phyloP scores from a whole-genome alignment of 306 rosid genomes.

The Cucurbita maxima region DNA sequence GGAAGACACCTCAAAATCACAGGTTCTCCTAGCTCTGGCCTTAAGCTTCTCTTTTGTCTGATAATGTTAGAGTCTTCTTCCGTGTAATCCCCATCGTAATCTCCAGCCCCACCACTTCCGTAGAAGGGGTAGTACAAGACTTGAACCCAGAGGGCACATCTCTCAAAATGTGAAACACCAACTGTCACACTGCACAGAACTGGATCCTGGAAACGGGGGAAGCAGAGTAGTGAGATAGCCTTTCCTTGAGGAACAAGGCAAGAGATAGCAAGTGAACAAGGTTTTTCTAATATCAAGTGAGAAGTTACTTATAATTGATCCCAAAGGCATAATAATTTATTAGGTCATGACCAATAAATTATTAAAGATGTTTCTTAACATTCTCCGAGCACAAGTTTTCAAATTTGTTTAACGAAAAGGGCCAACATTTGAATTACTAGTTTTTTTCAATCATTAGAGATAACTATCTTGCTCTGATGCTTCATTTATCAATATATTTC shows the following conservation, averaged over 20 bases:
- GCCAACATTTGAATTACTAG: background rate
- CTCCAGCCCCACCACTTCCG: constrained; percentile 84
- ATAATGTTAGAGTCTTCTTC: constrained; percentile 90
- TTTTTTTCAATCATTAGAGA: background rate
- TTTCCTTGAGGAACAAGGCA: background rate
- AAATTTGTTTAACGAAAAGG: background rate
- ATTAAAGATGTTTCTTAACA: background rate
- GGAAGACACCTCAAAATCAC: constrained; percentile 95
- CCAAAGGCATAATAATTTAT: background rate
- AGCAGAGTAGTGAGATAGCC: constrained; percentile 17
- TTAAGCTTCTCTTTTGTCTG: constrained; percentile 90
- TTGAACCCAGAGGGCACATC: constrained; percentile 95
- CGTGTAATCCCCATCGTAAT: constrained; percentile 83
- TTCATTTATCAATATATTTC: background rate
- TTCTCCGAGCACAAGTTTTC: background rate
- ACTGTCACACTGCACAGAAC: constrained; percentile 85
- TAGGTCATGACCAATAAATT: background rate
- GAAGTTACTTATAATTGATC: background rate
- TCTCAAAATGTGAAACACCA: constrained; percentile 94
- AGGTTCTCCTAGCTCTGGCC: constrained; percentile 94
- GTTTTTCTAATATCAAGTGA: background rate
- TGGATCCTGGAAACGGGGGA: constrained; percentile 60
- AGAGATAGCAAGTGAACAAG: background rate
- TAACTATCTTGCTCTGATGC: background rate
- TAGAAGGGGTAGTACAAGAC: constrained; percentile 90